Conservation (phyloP, 176 grass and related monocot species). For the Typha latifolia region DNA sequence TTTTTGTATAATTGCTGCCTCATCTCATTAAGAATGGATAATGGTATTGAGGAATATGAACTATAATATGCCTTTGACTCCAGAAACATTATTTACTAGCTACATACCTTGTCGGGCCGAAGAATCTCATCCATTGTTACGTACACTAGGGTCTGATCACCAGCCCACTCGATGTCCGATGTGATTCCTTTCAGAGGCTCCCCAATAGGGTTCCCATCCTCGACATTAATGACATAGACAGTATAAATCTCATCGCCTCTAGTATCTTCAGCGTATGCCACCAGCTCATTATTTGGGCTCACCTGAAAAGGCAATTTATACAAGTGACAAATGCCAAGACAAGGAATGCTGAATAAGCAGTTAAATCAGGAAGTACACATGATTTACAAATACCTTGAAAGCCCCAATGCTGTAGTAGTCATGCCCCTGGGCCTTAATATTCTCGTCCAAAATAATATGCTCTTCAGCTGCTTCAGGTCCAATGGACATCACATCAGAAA, state of each 20-base stretch:
- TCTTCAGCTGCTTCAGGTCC: constrained; percentile 51
- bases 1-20: no score
- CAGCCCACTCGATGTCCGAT: constrained; percentile 73
- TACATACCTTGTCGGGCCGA: constrained; percentile 76
- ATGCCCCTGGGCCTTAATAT: constrained; percentile 55
- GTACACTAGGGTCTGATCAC: constrained; percentile 66
- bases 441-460: constrained; percentile 84
- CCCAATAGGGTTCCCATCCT: constrained; percentile 46
- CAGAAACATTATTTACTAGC: not conserved
- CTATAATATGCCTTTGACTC: no score
- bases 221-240: constrained; percentile 67
- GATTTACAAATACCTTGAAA: constrained; percentile 44
- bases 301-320: constrained; percentile 32
- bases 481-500: constrained; percentile 58
- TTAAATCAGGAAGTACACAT: not conserved
- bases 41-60: no score
- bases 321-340: not conserved
- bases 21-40: no score
- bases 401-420: constrained; percentile 68
- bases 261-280: constrained; percentile 77
- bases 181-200: constrained; percentile 58
- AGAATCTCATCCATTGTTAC: constrained; percentile 77
- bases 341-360: not conserved
- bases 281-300: constrained; percentile 76
- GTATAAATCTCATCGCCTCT: constrained; percentile 82